Base-by-base conservation (phyloP, 495 filamentous ascomycete species). In the Penicillium nucicola region DNA sequence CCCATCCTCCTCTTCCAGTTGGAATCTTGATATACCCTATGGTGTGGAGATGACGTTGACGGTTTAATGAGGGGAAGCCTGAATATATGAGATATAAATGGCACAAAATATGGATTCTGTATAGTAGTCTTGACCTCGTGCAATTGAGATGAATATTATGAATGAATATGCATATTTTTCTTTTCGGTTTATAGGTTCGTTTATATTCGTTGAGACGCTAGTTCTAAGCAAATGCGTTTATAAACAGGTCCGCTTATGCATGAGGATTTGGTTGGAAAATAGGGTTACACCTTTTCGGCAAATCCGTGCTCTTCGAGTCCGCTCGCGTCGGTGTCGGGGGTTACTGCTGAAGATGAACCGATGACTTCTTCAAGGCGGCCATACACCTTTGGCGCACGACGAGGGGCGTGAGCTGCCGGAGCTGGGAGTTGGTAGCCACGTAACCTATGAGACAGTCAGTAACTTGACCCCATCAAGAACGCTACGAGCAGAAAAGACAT, bases 391-490 rank as follows among this genome's bases (percentile, higher is more conserved):
- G 78, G 75, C 60, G 92, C 91, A 57, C 84, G 86, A 67, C 78
- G 86, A 18, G 71, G 65, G 49, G 86, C 82, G 10, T 78, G 75
- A n/a, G 74, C 67, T n/a, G 83, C 75, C 17, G 83, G 78, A 42
- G 83, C 77, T 61, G 87, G 88, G 52, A 84, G 85, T 57, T 95
- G 88, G 55, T 97, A 95, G 18, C 92, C 92, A 56, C 92, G 81
- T 34, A 91, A 74, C 52, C 84, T 84, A 45, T 25, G 18, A 10
- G 15, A 14, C 37, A 23, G 42, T 55, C 49, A 60, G 51, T 18
- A 32, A 20, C 15, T 20, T 12, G 35, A 46, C 12, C 9, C 17
- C 5, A 28, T 2, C 7, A 28, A 28, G 1, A 9, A 28, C 0
- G 5, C 4, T 28, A 28, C 10, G 25, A 1, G 25, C 4, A 8